phyloP scores from a whole-genome alignment of 192 early-diverging fungal species.

The Coemansia interrupta region DNA sequence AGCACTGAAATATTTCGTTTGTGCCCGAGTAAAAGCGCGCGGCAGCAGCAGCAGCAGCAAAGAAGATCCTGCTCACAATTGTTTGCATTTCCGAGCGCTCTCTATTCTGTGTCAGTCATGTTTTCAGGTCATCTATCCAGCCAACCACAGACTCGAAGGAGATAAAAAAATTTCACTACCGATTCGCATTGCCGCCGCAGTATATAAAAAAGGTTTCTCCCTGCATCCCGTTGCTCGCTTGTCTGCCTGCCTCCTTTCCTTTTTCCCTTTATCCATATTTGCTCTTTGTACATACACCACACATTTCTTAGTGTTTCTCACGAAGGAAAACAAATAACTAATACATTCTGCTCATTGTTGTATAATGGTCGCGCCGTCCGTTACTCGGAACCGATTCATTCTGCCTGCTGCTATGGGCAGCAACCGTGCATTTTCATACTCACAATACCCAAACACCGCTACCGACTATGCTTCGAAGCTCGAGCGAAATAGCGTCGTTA shows the following conservation, averaged over 20 bases:
- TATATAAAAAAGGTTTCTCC: too few species aligned
- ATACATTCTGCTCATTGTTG: not conserved
- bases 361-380: constrained; percentile 35
- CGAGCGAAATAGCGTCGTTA: constrained; percentile 34
- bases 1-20: not conserved
- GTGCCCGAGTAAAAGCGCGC: constrained; percentile 8
- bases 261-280: too few species aligned
- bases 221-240: too few species aligned
- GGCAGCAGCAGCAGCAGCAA: not conserved
- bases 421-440: not conserved
- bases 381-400: constrained; percentile 34
- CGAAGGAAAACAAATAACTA: constrained; percentile 2
- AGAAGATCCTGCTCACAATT: not conserved
- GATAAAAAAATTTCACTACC: too few species aligned
- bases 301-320: not conserved
- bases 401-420: constrained; percentile 5
- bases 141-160: too few species aligned
- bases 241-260: too few species aligned
- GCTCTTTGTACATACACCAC: too few species aligned
- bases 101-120: too few species aligned
- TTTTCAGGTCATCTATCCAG: too few species aligned
- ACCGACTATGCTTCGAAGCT: constrained; percentile 15
- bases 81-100: too few species aligned
- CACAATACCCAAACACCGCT: not conserved
- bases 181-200: too few species aligned